Percentiles rank a stretch among this genome's conserved stretches.
Evolutionary conservation across 2,329 filamentous ascomycete genomes (phyloP).

Genomic region (Aspergillus pseudonomiae): DNA sequence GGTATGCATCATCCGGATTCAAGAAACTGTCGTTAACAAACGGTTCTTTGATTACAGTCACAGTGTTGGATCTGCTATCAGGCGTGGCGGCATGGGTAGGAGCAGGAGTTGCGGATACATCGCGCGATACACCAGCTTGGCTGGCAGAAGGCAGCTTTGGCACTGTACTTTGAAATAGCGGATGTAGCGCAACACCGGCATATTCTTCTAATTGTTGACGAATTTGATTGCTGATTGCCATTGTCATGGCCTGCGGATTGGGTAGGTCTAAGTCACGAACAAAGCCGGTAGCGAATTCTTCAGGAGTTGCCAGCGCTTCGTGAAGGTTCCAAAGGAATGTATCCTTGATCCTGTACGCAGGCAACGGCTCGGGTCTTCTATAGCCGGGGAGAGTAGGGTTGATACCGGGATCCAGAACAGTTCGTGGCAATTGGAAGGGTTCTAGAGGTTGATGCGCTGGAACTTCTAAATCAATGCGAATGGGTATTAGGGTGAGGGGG

Average conservation of each 20-base stretch:
- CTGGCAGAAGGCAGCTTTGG: constrained; percentile 26
- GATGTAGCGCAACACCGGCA: constrained; percentile 88
- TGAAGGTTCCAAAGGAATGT: constrained; percentile 98
- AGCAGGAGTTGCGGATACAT: constrained; percentile 57
- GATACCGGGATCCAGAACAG: constrained; percentile 44
- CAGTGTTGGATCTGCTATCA: constrained; percentile 48
- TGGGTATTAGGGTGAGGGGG: constrained; percentile 88
- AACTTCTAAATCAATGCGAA: constrained; percentile 93
- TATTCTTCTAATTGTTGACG: constrained; percentile 95
- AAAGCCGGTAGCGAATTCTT: constrained; percentile 88
- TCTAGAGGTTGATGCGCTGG: constrained; percentile 63
- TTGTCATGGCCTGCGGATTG: constrained; percentile 67
- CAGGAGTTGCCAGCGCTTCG: constrained; percentile 89
- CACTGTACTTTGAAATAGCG: constrained; percentile 71
- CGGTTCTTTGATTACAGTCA: constrained; percentile 38
- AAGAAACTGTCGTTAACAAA: constrained; percentile 69
- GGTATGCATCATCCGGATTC: constrained; percentile 92
- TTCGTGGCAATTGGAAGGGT: constrained; percentile 50
- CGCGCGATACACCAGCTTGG: constrained; percentile 50
- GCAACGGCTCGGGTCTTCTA: constrained; percentile 74
- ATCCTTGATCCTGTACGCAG: constrained; percentile 87
- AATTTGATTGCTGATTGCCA: constrained; percentile 90
- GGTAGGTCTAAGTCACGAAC: constrained; percentile 94
- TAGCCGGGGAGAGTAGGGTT: constrained; percentile 77
- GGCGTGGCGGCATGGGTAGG: constrained; percentile 59